Evolutionary conservation across 2,329 filamentous ascomycete species (phyloP), one percentile per base, ranked within the genome.

Genomic region (Fusarium xylarioides): DNA sequence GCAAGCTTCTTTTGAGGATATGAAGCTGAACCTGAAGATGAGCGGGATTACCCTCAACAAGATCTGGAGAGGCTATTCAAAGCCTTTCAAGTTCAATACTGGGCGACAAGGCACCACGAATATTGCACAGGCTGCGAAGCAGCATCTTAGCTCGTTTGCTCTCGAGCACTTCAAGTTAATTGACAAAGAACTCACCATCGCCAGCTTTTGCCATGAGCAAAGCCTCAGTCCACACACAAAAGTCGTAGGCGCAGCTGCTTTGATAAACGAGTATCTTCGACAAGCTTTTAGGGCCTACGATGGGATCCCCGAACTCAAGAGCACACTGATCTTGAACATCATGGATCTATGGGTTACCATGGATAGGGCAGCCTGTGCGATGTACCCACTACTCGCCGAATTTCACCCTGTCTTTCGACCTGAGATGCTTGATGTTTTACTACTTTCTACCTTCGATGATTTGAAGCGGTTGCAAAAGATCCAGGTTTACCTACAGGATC

Each of bases 281-380:
- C 46, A 60, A 10, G 62, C 71, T 14, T 56, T 37, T 14, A 23
- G 38, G 30, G 37, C 43, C n/a, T 76, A 76, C 14, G 26, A 59
- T 6, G 47, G 66, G 19, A 74, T 68, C 26, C 70, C 73, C 4
- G 70, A 76, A 30, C 69, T 77, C 34, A 70, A 72, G 16, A 78
- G 76, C 14, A 60, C 57, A 8, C 49, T 77, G 59, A 74, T 77
- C 4, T 50, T 77, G 19, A 70, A 63, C 16, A 47, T 77, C 46
- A 77, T 77, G 76, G 76, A 74, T 18, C 65, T 77, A 7, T 77
- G 76, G 76, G 60, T 69, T 12, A 52, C 37, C 28, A 77, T 77
- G 65, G 76, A 77, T 46, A 46, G 63, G 26, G 68, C 59, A 34
- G 59, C 66, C 4, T 78, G 76, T 57, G 35, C 15, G 4, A 54